phyloP scores from a whole-genome alignment of 371 early-diverging fungal species.

The Mortierella sp. region DNA sequence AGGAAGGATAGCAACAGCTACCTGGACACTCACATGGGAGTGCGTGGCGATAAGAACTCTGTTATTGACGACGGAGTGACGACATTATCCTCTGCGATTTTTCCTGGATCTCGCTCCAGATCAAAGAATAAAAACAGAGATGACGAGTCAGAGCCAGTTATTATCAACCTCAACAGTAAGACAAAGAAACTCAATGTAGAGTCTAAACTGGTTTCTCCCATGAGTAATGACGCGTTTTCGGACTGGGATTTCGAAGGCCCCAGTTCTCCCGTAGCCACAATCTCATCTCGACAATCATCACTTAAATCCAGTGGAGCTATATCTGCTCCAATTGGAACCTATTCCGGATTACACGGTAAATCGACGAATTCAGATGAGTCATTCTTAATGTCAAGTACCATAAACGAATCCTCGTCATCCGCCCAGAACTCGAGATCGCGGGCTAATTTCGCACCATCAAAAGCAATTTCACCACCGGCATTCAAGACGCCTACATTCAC shows the following conservation, averaged over 20 bases:
- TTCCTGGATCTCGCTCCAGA: neutral
- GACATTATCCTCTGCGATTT: neutral
- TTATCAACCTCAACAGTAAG: conserved; percentile 7
- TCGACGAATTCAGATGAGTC: neutral
- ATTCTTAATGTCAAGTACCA: neutral
- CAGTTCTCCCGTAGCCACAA: neutral
- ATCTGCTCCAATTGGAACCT: neutral
- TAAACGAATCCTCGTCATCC: no score
- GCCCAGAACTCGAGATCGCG: neutral
- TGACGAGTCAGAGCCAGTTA: conserved; percentile 4
- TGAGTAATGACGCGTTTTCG: conserved; percentile 9
- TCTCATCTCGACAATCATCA: conserved; percentile 8
- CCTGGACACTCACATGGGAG: neutral
- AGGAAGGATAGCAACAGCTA: neutral
- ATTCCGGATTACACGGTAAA: neutral
- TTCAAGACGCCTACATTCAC: neutral
- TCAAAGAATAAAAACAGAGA: conserved; percentile 10
- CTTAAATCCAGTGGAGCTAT: neutral
- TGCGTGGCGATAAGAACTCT: no score
- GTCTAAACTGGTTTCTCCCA: conserved; percentile 1
- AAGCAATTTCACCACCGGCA: neutral
- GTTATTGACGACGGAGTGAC: neutral
- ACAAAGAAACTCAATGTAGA: neutral
- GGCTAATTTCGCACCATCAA: neutral
- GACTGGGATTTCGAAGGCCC: conserved; percentile 31